These are phyloP conservation scores for Zygosaccharomyces sapae DNA, from an alignment of 1,139 yeast species.

Conservation along the genomic window DNA sequence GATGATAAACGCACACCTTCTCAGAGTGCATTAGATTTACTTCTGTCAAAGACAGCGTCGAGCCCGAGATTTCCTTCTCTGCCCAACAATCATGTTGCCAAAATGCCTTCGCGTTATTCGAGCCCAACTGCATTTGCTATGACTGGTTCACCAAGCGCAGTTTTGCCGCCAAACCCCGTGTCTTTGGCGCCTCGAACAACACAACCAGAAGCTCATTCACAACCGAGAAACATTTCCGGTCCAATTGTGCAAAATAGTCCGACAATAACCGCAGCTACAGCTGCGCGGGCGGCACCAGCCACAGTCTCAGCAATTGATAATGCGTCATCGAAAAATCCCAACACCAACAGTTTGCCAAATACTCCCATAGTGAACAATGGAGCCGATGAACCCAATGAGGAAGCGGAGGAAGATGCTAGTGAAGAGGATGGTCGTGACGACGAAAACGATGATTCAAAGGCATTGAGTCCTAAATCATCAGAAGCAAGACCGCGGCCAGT, in stretches of 20 bases:
- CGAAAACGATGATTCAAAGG: neutral
- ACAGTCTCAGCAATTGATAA: neutral
- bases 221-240: neutral
- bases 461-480: conserved; percentile 4
- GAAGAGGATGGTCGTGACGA: neutral
- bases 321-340: neutral
- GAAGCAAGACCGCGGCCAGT: neutral
- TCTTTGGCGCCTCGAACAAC: neutral
- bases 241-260: neutral
- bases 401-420: neutral
- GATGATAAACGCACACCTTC: conserved; percentile 33
- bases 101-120: conserved; percentile 11
- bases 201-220: conserved; percentile 1
- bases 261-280: neutral
- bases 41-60: conserved; percentile 27
- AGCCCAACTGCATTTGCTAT: conserved; percentile 12
- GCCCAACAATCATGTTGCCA: conserved; percentile 8
- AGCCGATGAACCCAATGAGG: neutral
- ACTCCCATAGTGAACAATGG: neutral
- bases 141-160: conserved; percentile 11
- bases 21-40: conserved; percentile 32
- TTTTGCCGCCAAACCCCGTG: conserved; percentile 8
- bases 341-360: neutral
- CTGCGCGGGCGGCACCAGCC: too few relatives aligned
- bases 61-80: conserved; percentile 25